These are phyloP conservation scores for Apiotrichum sp. DNA, from an alignment of 1,284 basidiomycete genomes.

Conservation along the genomic window DNA sequence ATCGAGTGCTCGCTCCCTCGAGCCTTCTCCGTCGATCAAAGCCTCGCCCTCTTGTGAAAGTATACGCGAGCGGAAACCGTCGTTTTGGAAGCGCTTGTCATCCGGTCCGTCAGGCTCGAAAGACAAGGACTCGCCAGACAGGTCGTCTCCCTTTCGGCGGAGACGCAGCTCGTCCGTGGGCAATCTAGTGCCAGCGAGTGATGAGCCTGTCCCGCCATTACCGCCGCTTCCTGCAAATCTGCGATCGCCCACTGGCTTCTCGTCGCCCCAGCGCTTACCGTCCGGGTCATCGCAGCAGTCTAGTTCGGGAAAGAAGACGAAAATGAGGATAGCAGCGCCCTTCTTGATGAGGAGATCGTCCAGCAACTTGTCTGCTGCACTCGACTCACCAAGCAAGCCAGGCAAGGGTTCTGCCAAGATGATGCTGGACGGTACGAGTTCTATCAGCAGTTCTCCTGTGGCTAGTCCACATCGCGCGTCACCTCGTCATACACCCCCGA, in stretches of 20 bases:
- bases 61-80: slow-evolving; percentile 6
- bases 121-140: background rate
- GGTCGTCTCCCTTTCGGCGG: slow-evolving; percentile 7
- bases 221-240: slow-evolving; percentile 33
- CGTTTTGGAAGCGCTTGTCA: slow-evolving; percentile 36
- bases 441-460: too few species aligned
- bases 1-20: background rate
- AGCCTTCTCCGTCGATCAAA: background rate
- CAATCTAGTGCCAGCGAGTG: background rate
- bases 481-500: too few species aligned
- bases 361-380: slow-evolving; percentile 21
- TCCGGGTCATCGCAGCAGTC: slow-evolving; percentile 5
- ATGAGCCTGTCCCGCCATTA: slow-evolving; percentile 22
- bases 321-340: slow-evolving; percentile 2
- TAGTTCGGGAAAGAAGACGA: background rate
- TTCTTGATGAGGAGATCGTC: slow-evolving; percentile 29
- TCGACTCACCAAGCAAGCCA: slow-evolving; percentile 5
- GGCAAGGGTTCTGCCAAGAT: background rate
- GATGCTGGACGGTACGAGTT: background rate
- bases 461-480: too few species aligned
- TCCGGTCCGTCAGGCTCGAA: slow-evolving; percentile 10
- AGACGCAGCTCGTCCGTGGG: slow-evolving; percentile 26
- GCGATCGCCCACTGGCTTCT: slow-evolving; percentile 20
- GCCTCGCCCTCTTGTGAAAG: background rate
- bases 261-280: background rate